phyloP scores from a whole-genome alignment of 768 basidiomycete genomes.

The Collybia nuda region DNA sequence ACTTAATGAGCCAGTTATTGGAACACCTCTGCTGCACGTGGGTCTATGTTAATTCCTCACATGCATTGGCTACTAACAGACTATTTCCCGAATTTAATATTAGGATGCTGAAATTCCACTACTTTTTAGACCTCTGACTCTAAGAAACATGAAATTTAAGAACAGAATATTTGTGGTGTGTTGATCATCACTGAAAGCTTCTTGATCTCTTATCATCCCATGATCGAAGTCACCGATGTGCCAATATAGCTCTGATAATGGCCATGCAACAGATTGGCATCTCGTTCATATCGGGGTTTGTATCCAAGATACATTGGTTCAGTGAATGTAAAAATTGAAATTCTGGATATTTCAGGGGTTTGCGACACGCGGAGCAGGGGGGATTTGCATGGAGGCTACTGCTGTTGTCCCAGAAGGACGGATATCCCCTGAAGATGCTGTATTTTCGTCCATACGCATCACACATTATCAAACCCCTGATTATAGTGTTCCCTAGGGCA shows the following conservation, averaged over 20 bases:
- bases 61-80: background rate
- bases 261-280: slow-evolving; percentile 83
- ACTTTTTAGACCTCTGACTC: slow-evolving; percentile 65
- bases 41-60: background rate
- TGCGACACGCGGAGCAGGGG: slow-evolving; percentile 70
- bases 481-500: slow-evolving; percentile 35
- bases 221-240: slow-evolving; percentile 71
- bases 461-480: no score
- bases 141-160: slow-evolving; percentile 64
- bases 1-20: slow-evolving; percentile 57
- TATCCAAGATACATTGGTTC: background rate
- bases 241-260: slow-evolving; percentile 73
- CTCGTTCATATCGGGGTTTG: slow-evolving; percentile 70
- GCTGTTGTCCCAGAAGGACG: slow-evolving; percentile 73
- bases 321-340: slow-evolving; percentile 14
- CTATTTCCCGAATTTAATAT: background rate
- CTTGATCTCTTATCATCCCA: background rate
- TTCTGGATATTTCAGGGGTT: slow-evolving; percentile 39
- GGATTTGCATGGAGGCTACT: slow-evolving; percentile 74
- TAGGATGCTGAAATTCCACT: slow-evolving; percentile 53
- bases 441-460: background rate
- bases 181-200: background rate
- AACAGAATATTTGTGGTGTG: slow-evolving; percentile 72
- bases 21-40: slow-evolving; percentile 26
- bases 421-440: slow-evolving; percentile 75